Evolutionary conservation across 116 monocot genomes (phyloP), one percentile per base, ranked within the genome.

Genomic region (Iris pallida): DNA sequence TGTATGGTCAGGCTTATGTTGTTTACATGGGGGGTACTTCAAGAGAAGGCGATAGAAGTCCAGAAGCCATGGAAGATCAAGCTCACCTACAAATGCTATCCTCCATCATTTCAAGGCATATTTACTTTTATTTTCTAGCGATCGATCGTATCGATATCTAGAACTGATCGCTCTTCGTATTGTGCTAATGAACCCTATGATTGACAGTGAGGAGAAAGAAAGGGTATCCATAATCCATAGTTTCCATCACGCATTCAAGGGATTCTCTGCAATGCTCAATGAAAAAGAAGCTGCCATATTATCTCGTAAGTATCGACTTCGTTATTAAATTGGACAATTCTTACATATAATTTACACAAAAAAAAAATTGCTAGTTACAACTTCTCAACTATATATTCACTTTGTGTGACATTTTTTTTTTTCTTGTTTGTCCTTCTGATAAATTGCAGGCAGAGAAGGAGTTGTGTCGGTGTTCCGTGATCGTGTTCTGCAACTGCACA

Each of bases 261-360:
- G 97, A 8, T 97, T 97, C 83, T 85, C 97, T n/a, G 92, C 97
- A 54, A 79, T 83, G 83, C 90, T 97, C 46, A 97, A 81, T 5
- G 72, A 83, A 51, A 66, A 80, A 71, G 92, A 97, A 82, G 97
- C 92, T 45, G 57, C 60, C 20, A 42, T 60, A 46, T 70, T 97
- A 67, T 90, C 97, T 61, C 78, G 97, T 85, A 64, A 62, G 72
- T 4, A 20, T 30, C 30, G 30, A 30, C 30, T 30, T 30, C 30
- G 30, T n/a, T n/a, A n/a, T n/a, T n/a, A n/a, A n/a, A n/a, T n/a
- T n/a, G n/a, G n/a, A n/a, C n/a, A n/a, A 30, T 30, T 30, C 30
- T 30, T 30, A 30, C 0, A 30, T 30, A 30, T 30, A 30, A 30
- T 30, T 30, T 30, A 30, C 30, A 0, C 0, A 30, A 30, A 30